phyloP scores from a whole-genome alignment of 305 asterid species.

The Solanum hybrid region DNA sequence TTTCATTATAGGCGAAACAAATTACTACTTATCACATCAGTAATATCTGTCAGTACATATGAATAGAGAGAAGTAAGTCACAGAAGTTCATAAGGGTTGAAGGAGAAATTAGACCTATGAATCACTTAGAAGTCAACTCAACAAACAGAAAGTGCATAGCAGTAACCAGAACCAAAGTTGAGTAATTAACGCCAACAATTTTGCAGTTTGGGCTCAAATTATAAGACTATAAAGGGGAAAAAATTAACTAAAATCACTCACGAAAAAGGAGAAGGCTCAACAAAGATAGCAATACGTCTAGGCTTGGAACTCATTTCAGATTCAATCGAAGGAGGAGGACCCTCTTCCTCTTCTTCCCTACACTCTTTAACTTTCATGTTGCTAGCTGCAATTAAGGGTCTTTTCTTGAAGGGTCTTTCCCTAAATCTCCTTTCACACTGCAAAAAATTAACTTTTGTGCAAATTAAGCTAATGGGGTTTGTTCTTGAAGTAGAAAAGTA shows the following conservation, averaged over 20 bases:
- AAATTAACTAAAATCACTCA: slow-evolving; percentile 27
- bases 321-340: slow-evolving; percentile 51
- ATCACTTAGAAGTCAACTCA: background rate
- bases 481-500: slow-evolving; percentile 23
- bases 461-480: slow-evolving; percentile 26
- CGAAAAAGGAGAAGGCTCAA: slow-evolving; percentile 99
- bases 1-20: background rate
- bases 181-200: background rate
- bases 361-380: slow-evolving; percentile 47
- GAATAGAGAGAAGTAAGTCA: background rate
- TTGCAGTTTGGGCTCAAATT: background rate
- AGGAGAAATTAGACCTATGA: background rate
- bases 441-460: slow-evolving; percentile 33
- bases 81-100: background rate
- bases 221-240: background rate
- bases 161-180: background rate
- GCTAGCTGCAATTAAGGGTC: slow-evolving; percentile 27
- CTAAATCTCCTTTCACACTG: background rate
- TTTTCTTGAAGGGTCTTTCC: slow-evolving; percentile 9
- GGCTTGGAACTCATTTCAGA: slow-evolving; percentile 56
- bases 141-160: background rate
- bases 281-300: slow-evolving; percentile 88
- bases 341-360: slow-evolving; percentile 45
- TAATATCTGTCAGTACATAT: background rate
- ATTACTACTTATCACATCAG: background rate